Base-by-base conservation (phyloP, 768 basidiomycete genomes). In the Suillus luteus region DNA sequence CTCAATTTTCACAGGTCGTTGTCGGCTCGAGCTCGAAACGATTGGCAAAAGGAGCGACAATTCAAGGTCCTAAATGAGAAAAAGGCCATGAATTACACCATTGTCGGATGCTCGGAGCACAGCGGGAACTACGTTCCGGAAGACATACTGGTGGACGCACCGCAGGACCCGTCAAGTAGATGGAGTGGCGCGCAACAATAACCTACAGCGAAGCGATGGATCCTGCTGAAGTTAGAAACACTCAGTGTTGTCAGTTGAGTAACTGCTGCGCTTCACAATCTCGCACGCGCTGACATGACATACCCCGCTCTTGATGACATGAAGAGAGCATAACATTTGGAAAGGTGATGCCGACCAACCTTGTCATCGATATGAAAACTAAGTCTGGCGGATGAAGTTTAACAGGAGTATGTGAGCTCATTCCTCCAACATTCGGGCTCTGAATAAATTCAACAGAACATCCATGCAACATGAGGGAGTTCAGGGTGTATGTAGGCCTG, bases 1-100 rank as follows among this genome's bases (percentile, higher is more conserved):
- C 22, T 68, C 35, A 43, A 17, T 19, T n/a, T 24, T 41, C 35
- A 1, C 65, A 91, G 90, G 89, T 93, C 63, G 69, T 94, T 51
- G 96, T 99, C 62, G 96, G 96, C 35, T 95, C 95, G 15, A 68
- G n/a, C n/a, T n/a, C n/a, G 98, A 51, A 99, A 98, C 71, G 97
- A 99, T 76, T 99, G 93, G 91, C 95, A 98, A 77, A 99, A 99
- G 77, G 97, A 99, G 76, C 88, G 89, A 2, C 97, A 99, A 77
- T 99, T 99, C 81, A 88, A 90, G 70, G 82, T 81, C 22, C 84
- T 99, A 48, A 99, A 98, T 71, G 92, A 91, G 69, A 91, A 96
- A 77, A 96, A 96, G 77, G 96, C 69, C 2, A 67, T 81, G n/a
- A 38, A 70, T n/a, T 91, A 86, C 65, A 77, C 81, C 0, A 85